A percentile compares a stretch with the other conserved stretches of the same genome.
Evolutionary conservation across 768 basidiomycete species (phyloP).

Genomic region (Pulveroboletus sp.): DNA sequence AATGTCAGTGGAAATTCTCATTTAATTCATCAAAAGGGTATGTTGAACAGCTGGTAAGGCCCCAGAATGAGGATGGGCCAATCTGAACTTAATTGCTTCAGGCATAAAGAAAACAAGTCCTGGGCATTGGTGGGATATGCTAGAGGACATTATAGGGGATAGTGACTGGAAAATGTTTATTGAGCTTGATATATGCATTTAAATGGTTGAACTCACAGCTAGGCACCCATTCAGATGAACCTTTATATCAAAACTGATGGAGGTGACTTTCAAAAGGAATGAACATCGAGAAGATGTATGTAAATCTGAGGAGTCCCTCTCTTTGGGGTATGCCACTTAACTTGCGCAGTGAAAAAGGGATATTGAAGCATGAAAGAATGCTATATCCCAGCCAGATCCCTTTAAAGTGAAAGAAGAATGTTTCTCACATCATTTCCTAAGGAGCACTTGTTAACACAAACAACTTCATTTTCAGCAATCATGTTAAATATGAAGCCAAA

Average conservation of each 20-base stretch:
- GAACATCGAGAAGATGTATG: constrained; percentile 8
- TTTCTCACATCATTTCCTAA: neutral
- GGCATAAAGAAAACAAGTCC: constrained; percentile 14
- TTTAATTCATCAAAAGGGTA: constrained; percentile 20
- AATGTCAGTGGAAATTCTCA: constrained; percentile 30
- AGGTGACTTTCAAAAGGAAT: constrained; percentile 4
- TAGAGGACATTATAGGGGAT: constrained; percentile 16
- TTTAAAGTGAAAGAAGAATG: neutral
- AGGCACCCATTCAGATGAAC: neutral
- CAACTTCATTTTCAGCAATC: neutral
- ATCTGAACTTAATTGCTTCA: neutral
- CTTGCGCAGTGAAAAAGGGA: neutral
- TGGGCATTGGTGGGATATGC: neutral
- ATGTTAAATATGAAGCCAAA: neutral
- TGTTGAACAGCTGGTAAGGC: constrained; percentile 25
- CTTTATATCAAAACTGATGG: neutral
- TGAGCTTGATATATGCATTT: constrained; percentile 21
- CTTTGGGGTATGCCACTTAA: neutral
- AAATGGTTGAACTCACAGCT: neutral
- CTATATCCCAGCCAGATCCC: constrained; percentile 3
- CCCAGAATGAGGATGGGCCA: constrained; percentile 9
- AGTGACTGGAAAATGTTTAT: constrained; percentile 35
- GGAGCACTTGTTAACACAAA: too few relatives aligned
- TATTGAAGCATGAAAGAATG: constrained; percentile 5
- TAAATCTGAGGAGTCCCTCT: constrained; percentile 1